Percentiles rank a stretch among this genome's conserved stretches.
These are phyloP conservation scores for Corchorus olitorius DNA, from an alignment of 345 rosid species.

Conservation along the genomic window DNA sequence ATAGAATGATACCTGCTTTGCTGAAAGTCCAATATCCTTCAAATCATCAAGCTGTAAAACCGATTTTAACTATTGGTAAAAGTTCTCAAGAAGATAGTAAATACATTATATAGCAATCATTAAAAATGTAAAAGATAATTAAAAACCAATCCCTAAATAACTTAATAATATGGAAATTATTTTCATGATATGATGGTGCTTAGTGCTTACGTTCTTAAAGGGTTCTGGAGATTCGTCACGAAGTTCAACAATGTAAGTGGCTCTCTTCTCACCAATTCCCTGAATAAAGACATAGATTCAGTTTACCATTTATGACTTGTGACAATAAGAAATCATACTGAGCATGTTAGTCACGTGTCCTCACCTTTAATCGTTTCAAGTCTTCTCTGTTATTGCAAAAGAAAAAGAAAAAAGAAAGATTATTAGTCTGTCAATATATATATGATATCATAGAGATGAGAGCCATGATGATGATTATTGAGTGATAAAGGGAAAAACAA, in stretches of 20 bases:
- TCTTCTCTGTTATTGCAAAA: conserved; percentile 53
- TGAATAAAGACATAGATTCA: conserved; percentile 23
- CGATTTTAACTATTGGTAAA: no score
- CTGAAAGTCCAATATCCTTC: conserved; percentile 70
- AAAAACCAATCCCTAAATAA: neutral
- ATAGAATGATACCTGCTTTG: conserved; percentile 56
- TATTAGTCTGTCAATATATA: neutral
- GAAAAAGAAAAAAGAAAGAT: neutral
- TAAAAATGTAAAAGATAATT: neutral
- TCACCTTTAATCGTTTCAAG: conserved; percentile 74
- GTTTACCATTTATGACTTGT: neutral
- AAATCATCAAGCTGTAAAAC: conserved; percentile 63
- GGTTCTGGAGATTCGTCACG: conserved; percentile 66
- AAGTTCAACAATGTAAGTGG: conserved; percentile 53
- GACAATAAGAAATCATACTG: neutral
- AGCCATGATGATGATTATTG: neutral
- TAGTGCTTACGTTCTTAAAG: conserved; percentile 62
- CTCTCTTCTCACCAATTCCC: conserved; percentile 93
- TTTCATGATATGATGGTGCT: conserved; percentile 16
- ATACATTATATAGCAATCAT: no score
- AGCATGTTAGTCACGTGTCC: conserved; percentile 15
- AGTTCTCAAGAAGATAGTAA: no score
- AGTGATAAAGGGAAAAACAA: neutral
- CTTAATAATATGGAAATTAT: neutral
- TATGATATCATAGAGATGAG: neutral